A percentile compares a stretch with the other conserved stretches of the same genome.
Conservation (phyloP, 371 early-diverging fungal genomes). For the Apophysomyces sp. region DNA sequence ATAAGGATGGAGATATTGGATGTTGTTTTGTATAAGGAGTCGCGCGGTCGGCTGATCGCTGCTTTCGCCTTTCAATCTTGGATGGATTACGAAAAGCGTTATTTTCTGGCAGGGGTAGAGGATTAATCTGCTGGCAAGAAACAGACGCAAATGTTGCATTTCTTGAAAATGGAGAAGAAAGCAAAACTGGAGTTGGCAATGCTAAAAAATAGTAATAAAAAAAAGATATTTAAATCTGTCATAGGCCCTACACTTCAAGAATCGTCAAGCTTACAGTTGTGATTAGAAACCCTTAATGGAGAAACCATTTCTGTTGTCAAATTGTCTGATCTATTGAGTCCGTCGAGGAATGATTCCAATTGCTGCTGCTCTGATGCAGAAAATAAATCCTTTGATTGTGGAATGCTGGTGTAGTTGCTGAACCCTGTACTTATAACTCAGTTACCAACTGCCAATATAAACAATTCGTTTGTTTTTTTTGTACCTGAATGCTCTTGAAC, state of each 20-base stretch:
- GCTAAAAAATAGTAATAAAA: conserved; percentile 2
- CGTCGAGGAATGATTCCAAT: conserved; percentile 15
- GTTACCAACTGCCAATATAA: background rate
- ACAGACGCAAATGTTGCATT: conserved; percentile 13
- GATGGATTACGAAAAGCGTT: background rate
- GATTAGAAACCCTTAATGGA: background rate
- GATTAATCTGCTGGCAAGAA: conserved; percentile 1
- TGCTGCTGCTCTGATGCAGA: conserved; percentile 11
- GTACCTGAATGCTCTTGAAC: background rate
- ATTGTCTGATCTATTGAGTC: background rate
- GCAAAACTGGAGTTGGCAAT: conserved; percentile 19
- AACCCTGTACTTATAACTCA: background rate
- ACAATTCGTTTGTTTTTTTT: background rate
- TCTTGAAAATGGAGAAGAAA: conserved; percentile 20
- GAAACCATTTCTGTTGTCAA: background rate
- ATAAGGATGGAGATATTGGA: background rate
- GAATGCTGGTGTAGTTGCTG: background rate
- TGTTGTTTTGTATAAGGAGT: background rate
- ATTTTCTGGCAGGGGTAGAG: conserved; percentile 9
- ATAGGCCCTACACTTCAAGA: background rate
- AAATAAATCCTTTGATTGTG: conserved; percentile 1
- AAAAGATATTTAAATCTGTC: background rate
- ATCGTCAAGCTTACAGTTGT: background rate
- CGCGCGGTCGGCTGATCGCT: background rate
- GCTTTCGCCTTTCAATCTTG: background rate